Evolutionary conservation across 345 rosid genomes (phyloP), one percentile per base, ranked within the genome.

Genomic region (Salix dunnii): DNA sequence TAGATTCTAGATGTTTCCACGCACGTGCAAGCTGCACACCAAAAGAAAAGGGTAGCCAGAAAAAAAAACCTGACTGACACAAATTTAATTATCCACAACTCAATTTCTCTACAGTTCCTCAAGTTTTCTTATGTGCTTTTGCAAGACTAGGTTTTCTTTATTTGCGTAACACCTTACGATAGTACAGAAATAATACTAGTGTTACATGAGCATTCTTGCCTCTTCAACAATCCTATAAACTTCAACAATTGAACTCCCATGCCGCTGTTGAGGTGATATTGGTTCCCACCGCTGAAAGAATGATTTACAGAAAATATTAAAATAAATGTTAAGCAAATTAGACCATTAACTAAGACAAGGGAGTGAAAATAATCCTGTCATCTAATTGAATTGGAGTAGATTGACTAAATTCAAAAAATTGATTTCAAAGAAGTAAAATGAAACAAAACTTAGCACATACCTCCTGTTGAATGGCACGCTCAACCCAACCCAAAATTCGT

Each of bases 161-260:
- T 60, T 20, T 20, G 10, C 10, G 12, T 7, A 60, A 18, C 21
- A 60, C 14, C 49, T 46, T 13, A 46, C 3, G 17, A 43, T 13
- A 46, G 49, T 12, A 46, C 49, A 46, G 18, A 46, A 14, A 3
- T 46, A 14, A 46, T 46, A 46, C 18, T 46, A 46, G 14, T 13
- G 18, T 46, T 46, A 46, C 2, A 14, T 4, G 49, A 23, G 55
- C 12, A 62, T 35, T 51, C 82, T 70, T 86, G 92, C 99, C 99
- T 96, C 99, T 86, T 96, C 99, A 33, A 92, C 92, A n/a, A 96
- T 96, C 86, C 98, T 87, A 73, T 90, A 93, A 70, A 93, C 96
- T 89, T 96, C 99, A 61, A 96, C 94, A 76, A 96, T 89, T 74
- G 99, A 96, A 88, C 87, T 90, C 68, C 94, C 99, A 88, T 93